Conservation (phyloP, 805 yeast species). For the Nakazawaea anatomiae region DNA sequence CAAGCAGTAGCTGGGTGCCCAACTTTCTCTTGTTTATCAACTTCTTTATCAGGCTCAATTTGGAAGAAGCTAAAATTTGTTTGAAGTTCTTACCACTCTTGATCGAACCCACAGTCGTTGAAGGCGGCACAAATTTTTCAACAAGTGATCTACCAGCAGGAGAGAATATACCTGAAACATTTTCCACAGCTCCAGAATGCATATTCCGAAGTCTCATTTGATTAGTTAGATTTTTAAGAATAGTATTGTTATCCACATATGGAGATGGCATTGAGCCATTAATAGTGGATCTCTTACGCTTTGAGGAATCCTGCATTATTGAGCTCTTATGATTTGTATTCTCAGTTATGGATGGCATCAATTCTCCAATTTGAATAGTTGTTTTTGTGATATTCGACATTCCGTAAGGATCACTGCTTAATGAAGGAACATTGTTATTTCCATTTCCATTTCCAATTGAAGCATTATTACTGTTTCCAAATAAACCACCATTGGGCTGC, state of each 20-base stretch:
- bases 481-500: slow-evolving; percentile 14
- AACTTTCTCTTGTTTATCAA: slow-evolving; percentile 7
- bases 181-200: slow-evolving; percentile 17
- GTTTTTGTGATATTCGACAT: slow-evolving; percentile 21
- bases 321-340: slow-evolving; percentile 20
- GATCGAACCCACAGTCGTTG: slow-evolving; percentile 5
- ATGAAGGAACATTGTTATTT: not conserved
- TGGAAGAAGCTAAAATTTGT: slow-evolving; percentile 8
- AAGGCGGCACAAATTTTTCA: slow-evolving; percentile 11
- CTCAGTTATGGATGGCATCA: slow-evolving; percentile 20
- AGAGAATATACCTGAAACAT: slow-evolving; percentile 25
- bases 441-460: not conserved
- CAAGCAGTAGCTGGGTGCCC: not conserved
- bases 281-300: slow-evolving; percentile 25
- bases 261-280: slow-evolving; percentile 7
- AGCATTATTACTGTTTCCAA: slow-evolving; percentile 12
- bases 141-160: slow-evolving; percentile 10
- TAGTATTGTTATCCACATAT: slow-evolving; percentile 4
- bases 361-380: slow-evolving; percentile 1
- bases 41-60: slow-evolving; percentile 8
- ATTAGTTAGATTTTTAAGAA: slow-evolving; percentile 14
- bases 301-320: slow-evolving; percentile 10
- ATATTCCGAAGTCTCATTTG: slow-evolving; percentile 16
- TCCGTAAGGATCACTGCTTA: slow-evolving; percentile 24
- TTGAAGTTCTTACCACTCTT: slow-evolving; percentile 9